Evolutionary conservation across 2,329 filamentous ascomycete species (phyloP), one percentile per base, ranked within the genome.

Genomic region (Xylaria multiplex): DNA sequence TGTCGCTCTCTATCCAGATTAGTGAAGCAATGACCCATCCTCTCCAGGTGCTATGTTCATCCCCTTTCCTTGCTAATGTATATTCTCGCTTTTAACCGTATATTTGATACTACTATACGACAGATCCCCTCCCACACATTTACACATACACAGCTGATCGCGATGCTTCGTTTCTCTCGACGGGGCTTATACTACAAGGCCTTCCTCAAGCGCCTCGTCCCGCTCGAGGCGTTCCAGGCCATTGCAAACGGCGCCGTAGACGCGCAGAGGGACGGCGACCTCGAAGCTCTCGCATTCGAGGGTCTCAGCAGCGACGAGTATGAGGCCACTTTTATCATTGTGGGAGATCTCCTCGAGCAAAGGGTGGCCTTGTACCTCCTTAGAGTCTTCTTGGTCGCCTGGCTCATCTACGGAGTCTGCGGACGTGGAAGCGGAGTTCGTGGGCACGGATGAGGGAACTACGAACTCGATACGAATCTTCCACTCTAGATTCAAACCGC

Each of bases 381-480:
- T 68, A 27, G 59, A 73, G 57, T 72, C 61, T 54, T 77, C 76
- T 14, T 64, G 57, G 22, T 64, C 60, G 9, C 37, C 45, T 14
- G 53, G 24, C 7, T 57, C 60, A 19, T 64, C 68, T n/a, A 40
- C 40, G 6, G 59, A 59, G 13, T 46, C 42, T 6, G 57, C 43
- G 35, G 64, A 52, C 37, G 55, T 57, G 9, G 70, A 68, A 5
- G 48, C 52, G 4, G 57, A 54, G 13, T 24, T 42, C 35, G 35
- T 37, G 35, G 64, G 46, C 40, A 52, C 57, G 7, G 71, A 70
- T 11, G 85, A 87, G 6, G 92, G 90, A 6, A 95, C 95, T 30
- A 97, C 93, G 79, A 99, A 99, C 79, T 98, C 94, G 64, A 99
- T 88, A 1, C 93, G 85, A 40, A 99, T 83, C 77, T 91, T 92